Evolutionary conservation across 228 moss, liverwort and hornwort genomes (phyloP).

Genomic region (Sphagnum fallax): DNA sequence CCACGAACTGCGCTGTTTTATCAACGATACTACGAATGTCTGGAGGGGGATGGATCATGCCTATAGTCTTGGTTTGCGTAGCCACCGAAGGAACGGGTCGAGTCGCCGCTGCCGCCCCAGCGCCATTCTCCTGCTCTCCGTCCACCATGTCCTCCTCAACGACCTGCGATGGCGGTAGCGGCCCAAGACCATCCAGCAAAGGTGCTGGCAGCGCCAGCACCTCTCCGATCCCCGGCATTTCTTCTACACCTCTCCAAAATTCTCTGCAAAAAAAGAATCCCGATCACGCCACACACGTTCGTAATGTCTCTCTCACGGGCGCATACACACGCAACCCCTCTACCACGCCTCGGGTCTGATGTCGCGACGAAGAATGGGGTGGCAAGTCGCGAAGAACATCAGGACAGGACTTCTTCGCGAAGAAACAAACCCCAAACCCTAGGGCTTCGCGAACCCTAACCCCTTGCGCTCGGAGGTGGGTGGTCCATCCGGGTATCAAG

Average conservation of each 20-base stretch:
- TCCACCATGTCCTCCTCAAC: conserved; percentile 33
- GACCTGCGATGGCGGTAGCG: conserved; percentile 67
- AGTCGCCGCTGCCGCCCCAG: conserved; percentile 15
- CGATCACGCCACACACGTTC: too few species aligned
- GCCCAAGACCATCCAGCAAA: conserved; percentile 79
- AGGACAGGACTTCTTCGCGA: too few species aligned
- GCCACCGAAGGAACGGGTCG: conserved; percentile 64
- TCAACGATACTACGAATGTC: conserved; percentile 97
- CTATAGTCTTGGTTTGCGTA: conserved; percentile 93
- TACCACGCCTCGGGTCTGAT: too few species aligned
- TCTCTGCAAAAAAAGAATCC: too few species aligned
- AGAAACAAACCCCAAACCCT: too few species aligned
- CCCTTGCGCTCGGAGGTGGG: too few species aligned
- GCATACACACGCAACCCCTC: too few species aligned
- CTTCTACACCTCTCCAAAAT: background rate
- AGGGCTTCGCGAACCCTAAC: too few species aligned
- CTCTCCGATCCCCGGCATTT: conserved; percentile 84
- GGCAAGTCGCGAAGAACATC: too few species aligned
- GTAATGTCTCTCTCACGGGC: too few species aligned
- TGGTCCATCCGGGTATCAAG: too few species aligned
- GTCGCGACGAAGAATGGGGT: too few species aligned
- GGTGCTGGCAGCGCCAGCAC: conserved; percentile 99
- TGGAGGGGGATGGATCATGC: conserved; percentile 99
- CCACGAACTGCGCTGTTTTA: conserved; percentile 98
- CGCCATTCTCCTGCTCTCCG: conserved; percentile 28